Evolutionary conservation across 1,139 yeast genomes (phyloP), one percentile per base, ranked within the genome.

Genomic region (Kurtzmaniella quercitrusa): DNA sequence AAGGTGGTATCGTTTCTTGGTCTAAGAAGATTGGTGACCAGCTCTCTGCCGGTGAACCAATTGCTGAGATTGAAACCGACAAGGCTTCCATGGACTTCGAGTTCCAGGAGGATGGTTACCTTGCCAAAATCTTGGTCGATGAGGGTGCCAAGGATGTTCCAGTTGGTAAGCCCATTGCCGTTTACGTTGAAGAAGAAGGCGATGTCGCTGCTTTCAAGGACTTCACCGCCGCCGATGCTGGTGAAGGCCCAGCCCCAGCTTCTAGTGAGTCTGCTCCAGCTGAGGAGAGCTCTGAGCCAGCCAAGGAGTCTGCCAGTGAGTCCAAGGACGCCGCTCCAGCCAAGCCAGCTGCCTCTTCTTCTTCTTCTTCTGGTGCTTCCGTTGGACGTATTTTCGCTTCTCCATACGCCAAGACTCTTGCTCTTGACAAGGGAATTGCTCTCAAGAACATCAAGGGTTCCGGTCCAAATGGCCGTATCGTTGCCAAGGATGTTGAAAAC

Each of bases 51-150:
- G 98, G 98, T 65, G 97, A 91, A 61, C 83, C 94, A 44, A 80
- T 93, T 55, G 97, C 96, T 45, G 98, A 93, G 68, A 85, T 93
- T 52, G 98, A 93, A 72, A 93, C 99, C 52, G 99, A 93, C 66
- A 93, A 93, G 76, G 98, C 99, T 45, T 85, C 91, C 51, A 93
- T 93, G 96, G 99, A 94, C 70, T 93, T 89, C 59, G 99, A 93
- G 71, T 93, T 93, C 76, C 98, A 91, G 73, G 99, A 94, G 57
- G 99, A 94, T 47, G 99, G 98, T 47, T 89, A 63, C 72, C 74
- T 93, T 60, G 98, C 98, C 52, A 88, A 93, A 76, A 83, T 89
- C 54, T 74, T 94, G 54, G 76, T 89, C 50, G 89, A 80, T 32
- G 91, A 83, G 51, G 97, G 98, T 43, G 68, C 96, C 47, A 83